Evolutionary conservation across 805 yeast species (phyloP).

Genomic region (Candida michaelii): DNA sequence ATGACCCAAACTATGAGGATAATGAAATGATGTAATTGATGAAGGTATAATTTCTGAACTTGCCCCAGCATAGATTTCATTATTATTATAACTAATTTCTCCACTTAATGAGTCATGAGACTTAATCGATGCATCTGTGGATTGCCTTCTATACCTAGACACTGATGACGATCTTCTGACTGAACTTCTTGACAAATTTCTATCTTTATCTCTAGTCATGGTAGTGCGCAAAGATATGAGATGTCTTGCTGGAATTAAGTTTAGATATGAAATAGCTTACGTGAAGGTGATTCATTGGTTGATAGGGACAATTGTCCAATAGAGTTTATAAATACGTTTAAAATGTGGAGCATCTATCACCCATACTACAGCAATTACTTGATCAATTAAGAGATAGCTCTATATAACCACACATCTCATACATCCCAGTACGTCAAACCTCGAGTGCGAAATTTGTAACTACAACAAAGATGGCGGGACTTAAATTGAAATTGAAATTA

Average conservation of each 20-base stretch:
- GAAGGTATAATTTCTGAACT: conserved; percentile 75
- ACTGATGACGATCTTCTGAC: conserved; percentile 4
- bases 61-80: conserved; percentile 77
- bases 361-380: too few relatives aligned
- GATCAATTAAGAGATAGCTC: too few relatives aligned
- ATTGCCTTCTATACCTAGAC: conserved; percentile 11
- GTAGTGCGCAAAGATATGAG: too few relatives aligned
- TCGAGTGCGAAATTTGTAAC: background rate
- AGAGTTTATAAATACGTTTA: too few relatives aligned
- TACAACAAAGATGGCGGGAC: conserved; percentile 5
- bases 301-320: too few relatives aligned
- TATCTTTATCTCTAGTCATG: conserved; percentile 5
- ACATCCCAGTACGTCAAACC: too few relatives aligned
- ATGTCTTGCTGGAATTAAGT: too few relatives aligned
- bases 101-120: conserved; percentile 32
- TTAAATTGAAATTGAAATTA: conserved; percentile 6
- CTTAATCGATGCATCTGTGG: conserved; percentile 33
- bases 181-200: background rate
- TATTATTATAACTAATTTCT: conserved; percentile 55
- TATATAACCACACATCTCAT: too few relatives aligned
- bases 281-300: too few relatives aligned
- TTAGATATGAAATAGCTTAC: too few relatives aligned
- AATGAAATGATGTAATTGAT: conserved; percentile 75
- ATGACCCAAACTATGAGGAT: conserved; percentile 52
- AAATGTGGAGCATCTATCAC: too few relatives aligned